phyloP scores from a whole-genome alignment of 2,329 filamentous ascomycete genomes.

The Cordyceps farinosa region DNA sequence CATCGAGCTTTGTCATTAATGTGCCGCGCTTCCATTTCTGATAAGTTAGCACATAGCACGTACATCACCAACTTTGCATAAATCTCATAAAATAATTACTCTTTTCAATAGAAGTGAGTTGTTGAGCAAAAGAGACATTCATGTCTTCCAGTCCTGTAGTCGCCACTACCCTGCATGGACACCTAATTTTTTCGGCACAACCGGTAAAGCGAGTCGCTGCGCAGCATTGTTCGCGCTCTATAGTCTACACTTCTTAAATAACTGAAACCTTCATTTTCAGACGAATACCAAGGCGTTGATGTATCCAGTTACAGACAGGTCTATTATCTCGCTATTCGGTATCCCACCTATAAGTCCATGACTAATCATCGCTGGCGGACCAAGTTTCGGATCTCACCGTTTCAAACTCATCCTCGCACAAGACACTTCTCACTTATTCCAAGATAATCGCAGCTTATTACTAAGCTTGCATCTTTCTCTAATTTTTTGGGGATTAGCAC shows the following conservation, averaged over 20 bases:
- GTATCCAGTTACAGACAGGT: no score
- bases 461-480: neutral
- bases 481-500: neutral
- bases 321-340: neutral
- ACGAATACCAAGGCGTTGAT: neutral
- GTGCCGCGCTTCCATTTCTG: conserved; percentile 1
- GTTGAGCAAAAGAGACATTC: neutral
- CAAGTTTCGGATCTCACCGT: neutral
- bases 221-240: neutral
- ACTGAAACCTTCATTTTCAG: neutral
- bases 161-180: neutral
- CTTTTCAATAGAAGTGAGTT: no score
- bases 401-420: neutral
- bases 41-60: neutral
- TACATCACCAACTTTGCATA: neutral
- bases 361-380: conserved; percentile 7
- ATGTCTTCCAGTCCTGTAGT: neutral
- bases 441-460: no score
- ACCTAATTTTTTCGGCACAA: no score
- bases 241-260: no score
- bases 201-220: neutral
- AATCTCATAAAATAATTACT: neutral
- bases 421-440: neutral
- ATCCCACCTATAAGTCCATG: neutral
- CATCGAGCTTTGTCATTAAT: neutral